These are phyloP conservation scores for Neoboletus brunneissimus DNA, from an alignment of 768 basidiomycete genomes.

Conservation along the genomic window DNA sequence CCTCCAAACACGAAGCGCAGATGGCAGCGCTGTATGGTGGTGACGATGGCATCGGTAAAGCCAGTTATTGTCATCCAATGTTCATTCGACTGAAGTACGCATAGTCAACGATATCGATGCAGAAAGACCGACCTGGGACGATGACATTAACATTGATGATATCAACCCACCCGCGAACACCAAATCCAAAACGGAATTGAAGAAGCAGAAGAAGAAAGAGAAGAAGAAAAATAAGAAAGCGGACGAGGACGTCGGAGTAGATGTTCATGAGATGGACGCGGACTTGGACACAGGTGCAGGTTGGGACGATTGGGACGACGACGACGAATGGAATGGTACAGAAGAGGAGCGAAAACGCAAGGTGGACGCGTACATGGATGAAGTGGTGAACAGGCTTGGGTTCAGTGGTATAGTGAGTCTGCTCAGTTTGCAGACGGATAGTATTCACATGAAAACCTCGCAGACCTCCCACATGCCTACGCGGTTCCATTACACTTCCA, in stretches of 20 bases:
- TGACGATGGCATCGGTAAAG: slow-evolving; percentile 40
- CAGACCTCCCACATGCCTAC: slow-evolving; percentile 90
- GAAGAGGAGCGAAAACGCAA: slow-evolving; percentile 86
- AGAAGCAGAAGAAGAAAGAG: slow-evolving; percentile 50
- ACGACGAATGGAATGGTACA: slow-evolving; percentile 80
- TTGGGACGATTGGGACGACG: slow-evolving; percentile 27
- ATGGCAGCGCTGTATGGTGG: slow-evolving; percentile 73
- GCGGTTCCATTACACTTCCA: slow-evolving; percentile 86
- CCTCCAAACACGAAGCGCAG: slow-evolving; percentile 75
- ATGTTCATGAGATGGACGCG: slow-evolving; percentile 50
- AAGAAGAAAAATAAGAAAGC: slow-evolving; percentile 38
- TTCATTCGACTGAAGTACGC: not conserved
- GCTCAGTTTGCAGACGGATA: not conserved
- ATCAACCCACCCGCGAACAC: slow-evolving; percentile 42
- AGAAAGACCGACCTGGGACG: slow-evolving; percentile 87
- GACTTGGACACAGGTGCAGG: slow-evolving; percentile 52
- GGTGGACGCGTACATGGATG: slow-evolving; percentile 86
- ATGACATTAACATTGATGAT: slow-evolving; percentile 82
- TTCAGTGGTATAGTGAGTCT: slow-evolving; percentile 89
- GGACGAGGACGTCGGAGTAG: slow-evolving; percentile 46
- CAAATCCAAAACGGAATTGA: slow-evolving; percentile 23
- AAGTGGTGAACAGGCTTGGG: slow-evolving; percentile 76
- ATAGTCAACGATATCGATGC: slow-evolving; percentile 35
- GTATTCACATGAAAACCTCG: slow-evolving; percentile 2
- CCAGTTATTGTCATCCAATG: not conserved